phyloP scores from a whole-genome alignment of 352 stramenopile genomes.

The Globisporangium iwayamae region DNA sequence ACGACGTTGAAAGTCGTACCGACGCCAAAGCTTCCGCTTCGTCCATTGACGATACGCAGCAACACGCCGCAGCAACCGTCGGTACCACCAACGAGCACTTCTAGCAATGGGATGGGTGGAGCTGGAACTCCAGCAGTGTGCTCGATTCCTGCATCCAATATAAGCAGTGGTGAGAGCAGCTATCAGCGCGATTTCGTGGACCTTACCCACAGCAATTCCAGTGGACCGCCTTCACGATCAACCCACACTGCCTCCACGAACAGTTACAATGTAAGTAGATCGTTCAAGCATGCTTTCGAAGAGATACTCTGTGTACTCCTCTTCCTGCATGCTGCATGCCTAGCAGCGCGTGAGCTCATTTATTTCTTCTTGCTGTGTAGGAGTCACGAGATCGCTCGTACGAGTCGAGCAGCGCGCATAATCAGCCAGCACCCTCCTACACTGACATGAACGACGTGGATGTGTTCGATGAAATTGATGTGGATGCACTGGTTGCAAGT shows the following conservation, averaged over 20 bases:
- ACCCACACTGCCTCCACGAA: not conserved
- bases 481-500: constrained; percentile 50
- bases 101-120: not conserved
- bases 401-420: not conserved
- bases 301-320: not conserved
- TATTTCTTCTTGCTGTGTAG: not conserved
- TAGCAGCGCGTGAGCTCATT: not conserved
- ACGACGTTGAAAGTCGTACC: constrained; percentile 36
- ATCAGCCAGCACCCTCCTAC: constrained; percentile 2
- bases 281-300: not conserved
- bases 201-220: constrained; percentile 16
- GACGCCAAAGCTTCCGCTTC: constrained; percentile 18
- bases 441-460: constrained; percentile 22
- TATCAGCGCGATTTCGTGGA: constrained; percentile 22
- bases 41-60: constrained; percentile 1
- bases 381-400: not conserved
- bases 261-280: constrained; percentile 1
- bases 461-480: constrained; percentile 35
- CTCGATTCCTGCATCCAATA: not conserved
- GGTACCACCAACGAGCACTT: not conserved
- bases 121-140: not conserved
- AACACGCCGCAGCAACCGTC: not conserved
- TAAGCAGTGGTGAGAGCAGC: not conserved
- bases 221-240: not conserved
- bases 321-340: not conserved